Evolutionary conservation across 371 early-diverging fungal species (phyloP).

Genomic region (Blakeslea trispora): DNA sequence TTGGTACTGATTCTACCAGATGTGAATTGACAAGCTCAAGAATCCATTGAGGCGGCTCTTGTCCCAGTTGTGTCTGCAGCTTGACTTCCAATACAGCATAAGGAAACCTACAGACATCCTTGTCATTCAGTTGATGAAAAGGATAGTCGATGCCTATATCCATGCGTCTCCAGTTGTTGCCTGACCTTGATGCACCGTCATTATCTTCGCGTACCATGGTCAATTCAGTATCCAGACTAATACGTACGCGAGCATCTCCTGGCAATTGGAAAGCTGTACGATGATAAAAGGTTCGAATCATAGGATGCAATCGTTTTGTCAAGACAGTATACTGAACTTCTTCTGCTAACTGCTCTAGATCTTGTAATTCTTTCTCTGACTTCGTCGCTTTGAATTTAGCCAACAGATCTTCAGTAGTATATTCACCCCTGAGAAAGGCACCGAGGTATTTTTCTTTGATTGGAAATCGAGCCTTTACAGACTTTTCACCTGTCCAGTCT

Average conservation of each 20-base stretch:
- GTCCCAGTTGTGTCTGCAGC: slow-evolving; percentile 92
- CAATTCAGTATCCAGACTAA: slow-evolving; percentile 97
- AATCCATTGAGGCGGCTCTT: slow-evolving; percentile 96
- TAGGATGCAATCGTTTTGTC: slow-evolving; percentile 81
- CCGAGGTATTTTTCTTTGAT: slow-evolving; percentile 95
- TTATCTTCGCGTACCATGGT: slow-evolving; percentile 97
- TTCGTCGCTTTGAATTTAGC: slow-evolving; percentile 84
- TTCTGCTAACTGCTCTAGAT: slow-evolving; percentile 75
- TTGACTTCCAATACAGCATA: slow-evolving; percentile 99
- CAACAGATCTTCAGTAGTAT: slow-evolving; percentile 79
- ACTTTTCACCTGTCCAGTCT: slow-evolving; percentile 96
- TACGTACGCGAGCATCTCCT: slow-evolving; percentile 96
- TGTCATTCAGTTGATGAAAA: slow-evolving; percentile 84
- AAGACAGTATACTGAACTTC: slow-evolving; percentile 86
- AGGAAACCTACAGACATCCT: slow-evolving; percentile 93
- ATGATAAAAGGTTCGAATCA: slow-evolving; percentile 96
- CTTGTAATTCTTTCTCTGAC: slow-evolving; percentile 79
- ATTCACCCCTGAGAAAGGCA: slow-evolving; percentile 80
- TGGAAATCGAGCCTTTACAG: slow-evolving; percentile 94
- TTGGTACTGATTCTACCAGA: slow-evolving; percentile 96
- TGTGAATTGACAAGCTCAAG: slow-evolving; percentile 86
- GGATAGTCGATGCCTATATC: slow-evolving; percentile 95
- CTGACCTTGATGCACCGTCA: slow-evolving; percentile 62
- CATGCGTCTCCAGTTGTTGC: slow-evolving; percentile 93
- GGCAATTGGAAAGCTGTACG: slow-evolving; percentile 99